Evolutionary conservation across 164 flowering plant genomes (phyloP), one percentile per base, ranked within the genome.

Genomic region (Buxus sempervirens): DNA sequence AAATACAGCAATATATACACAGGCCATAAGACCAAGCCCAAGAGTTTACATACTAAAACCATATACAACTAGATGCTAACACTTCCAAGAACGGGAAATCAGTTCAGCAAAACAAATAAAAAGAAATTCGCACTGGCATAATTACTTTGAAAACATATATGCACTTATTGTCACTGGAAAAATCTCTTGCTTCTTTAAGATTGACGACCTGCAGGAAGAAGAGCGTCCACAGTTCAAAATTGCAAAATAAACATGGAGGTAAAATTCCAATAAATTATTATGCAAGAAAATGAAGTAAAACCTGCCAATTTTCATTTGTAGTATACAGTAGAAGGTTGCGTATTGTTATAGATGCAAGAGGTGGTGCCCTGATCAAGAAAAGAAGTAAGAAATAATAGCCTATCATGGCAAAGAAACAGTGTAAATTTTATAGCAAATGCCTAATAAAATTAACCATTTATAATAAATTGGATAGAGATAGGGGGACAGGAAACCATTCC

Each of bases 221-320:
- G 60, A 63, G 36, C 51, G 27, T 51, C 60, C 57, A 71, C 38
- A 41, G 54, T 74, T 66, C 65, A 65, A 48, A 56, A 21, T 23
- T 26, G 64, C 63, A 60, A 49, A 20, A 54, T 32, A 41, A 51
- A 58, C 28, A 68, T 32, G 58, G 64, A 51, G 7, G 28, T 59
- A 68, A 70, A 58, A 36, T 0, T 13, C n/a, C 14, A 32, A 60
- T 49, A 60, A 36, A 58, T 24, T 5, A 27, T 12, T 6, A 53
- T 51, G 62, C 12, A 61, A 25, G 19, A 14, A 48, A 32, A 27
- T 49, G 38, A 61, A 66, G 62, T 54, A 27, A 58, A 73, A 92
- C 98, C 96, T 95, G 79, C 98, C 98, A 95, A 61, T 81, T 83
- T 71, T 95, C 98, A 78, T 92, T 89, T 64, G 98, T 95, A 1